Conservation (phyloP, 352 stramenopile species). For the Phytophthora aleatoria region DNA sequence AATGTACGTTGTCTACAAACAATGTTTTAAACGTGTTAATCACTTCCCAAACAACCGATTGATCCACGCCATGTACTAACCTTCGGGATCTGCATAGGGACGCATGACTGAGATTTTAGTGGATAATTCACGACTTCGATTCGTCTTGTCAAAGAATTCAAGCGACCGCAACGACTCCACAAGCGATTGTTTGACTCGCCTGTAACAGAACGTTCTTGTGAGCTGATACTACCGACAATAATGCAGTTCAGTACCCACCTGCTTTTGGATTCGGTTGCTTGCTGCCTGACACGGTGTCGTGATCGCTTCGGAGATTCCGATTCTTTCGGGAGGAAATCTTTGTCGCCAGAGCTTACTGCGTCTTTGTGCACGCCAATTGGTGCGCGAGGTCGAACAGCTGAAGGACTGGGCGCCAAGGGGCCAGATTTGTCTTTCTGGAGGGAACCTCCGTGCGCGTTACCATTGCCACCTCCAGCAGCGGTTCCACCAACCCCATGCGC, state of each 20-base stretch:
- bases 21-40: neutral
- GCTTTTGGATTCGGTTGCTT: conserved; percentile 37
- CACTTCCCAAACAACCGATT: neutral
- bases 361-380: conserved; percentile 69
- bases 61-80: conserved; percentile 17
- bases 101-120: conserved; percentile 66
- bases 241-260: conserved; percentile 27
- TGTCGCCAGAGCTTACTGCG: conserved; percentile 17
- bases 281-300: conserved; percentile 41
- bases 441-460: conserved; percentile 4
- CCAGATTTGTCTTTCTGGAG: conserved; percentile 32
- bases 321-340: conserved; percentile 51
- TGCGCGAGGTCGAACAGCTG: conserved; percentile 57
- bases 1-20: conserved; percentile 66
- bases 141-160: conserved; percentile 80
- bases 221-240: neutral
- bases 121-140: conserved; percentile 65
- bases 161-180: conserved; percentile 72
- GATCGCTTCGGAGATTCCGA: conserved; percentile 54
- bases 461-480: conserved; percentile 1
- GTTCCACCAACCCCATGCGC: neutral
- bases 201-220: conserved; percentile 5
- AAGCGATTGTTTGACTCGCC: conserved; percentile 69
- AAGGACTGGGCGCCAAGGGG: conserved; percentile 24
- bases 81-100: conserved; percentile 62